Conservation (phyloP, 169 alveolate genomes). For the Eimeria maxima region DNA sequence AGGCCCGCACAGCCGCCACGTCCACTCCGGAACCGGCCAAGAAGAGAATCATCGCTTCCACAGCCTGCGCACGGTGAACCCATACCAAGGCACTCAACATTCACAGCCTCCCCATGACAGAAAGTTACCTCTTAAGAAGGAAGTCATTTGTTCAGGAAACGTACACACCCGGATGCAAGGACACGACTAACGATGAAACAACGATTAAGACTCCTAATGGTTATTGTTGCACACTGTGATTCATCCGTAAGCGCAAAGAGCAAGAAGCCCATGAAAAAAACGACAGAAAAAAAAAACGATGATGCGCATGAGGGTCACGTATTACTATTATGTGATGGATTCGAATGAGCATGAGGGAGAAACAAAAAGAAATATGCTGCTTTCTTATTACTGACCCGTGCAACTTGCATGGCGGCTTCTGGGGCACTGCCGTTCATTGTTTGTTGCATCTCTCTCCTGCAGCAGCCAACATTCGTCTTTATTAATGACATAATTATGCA, state of each 20-base stretch:
- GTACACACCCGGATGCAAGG: not conserved
- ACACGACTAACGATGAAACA: not conserved
- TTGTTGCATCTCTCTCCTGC: constrained; percentile 58
- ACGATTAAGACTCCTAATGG: no score
- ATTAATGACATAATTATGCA: no score
- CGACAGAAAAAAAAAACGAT: not conserved
- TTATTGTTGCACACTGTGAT: no score
- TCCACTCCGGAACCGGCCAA: constrained; percentile 18
- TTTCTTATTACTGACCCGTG: constrained; percentile 9
- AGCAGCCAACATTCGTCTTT: not conserved
- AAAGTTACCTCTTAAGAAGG: no score
- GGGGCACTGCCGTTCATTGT: constrained; percentile 60
- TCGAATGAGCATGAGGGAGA: no score
- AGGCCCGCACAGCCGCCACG: not conserved
- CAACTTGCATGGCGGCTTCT: constrained; percentile 64
- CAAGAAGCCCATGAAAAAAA: not conserved
- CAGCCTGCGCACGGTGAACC: not conserved
- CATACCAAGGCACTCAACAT: no score
- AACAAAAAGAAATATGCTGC: not conserved
- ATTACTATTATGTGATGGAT: no score
- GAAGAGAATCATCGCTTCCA: constrained; percentile 54
- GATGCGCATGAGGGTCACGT: not conserved
- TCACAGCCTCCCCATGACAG: no score
- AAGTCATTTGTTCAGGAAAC: no score
- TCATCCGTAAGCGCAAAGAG: no score